Evolutionary conservation across 2,329 filamentous ascomycete genomes (phyloP).

Genomic region (Hypomyces rosellus): DNA sequence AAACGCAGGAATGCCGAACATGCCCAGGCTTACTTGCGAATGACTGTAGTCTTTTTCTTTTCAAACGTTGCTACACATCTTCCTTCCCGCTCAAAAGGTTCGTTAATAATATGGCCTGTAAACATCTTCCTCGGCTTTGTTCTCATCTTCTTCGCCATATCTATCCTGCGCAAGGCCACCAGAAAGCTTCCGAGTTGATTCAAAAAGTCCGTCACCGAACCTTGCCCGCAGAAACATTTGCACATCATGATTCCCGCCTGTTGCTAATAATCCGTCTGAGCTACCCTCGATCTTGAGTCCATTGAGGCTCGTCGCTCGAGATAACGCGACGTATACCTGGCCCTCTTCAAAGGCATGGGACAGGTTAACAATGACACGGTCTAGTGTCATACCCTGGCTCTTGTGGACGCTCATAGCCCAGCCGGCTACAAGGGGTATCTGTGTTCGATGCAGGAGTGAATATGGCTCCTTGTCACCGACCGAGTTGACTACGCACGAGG

Average conservation of each 20-base stretch:
- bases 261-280: constrained; percentile 2
- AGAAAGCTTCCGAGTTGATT: no score
- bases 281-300: constrained; percentile 15
- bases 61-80: no score
- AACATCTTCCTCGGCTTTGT: no score
- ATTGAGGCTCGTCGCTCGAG: constrained; percentile 10
- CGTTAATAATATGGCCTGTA: no score
- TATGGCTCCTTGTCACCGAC: constrained; percentile 39
- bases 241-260: constrained; percentile 2
- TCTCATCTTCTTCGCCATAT: no score
- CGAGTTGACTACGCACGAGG: constrained; percentile 43
- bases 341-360: constrained; percentile 47
- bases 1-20: no score
- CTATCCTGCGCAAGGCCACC: no score
- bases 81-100: no score
- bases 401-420: constrained; percentile 63
- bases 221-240: not conserved
- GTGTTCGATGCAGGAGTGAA: constrained; percentile 38
- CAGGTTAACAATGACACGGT: constrained; percentile 51
- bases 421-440: constrained; percentile 53
- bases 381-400: constrained; percentile 56
- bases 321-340: constrained; percentile 49
- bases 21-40: no score
- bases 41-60: no score
- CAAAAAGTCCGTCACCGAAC: not conserved